Evolutionary conservation across 2,329 filamentous ascomycete genomes (phyloP).

Genomic region (Neodidymelliopsis sp.): DNA sequence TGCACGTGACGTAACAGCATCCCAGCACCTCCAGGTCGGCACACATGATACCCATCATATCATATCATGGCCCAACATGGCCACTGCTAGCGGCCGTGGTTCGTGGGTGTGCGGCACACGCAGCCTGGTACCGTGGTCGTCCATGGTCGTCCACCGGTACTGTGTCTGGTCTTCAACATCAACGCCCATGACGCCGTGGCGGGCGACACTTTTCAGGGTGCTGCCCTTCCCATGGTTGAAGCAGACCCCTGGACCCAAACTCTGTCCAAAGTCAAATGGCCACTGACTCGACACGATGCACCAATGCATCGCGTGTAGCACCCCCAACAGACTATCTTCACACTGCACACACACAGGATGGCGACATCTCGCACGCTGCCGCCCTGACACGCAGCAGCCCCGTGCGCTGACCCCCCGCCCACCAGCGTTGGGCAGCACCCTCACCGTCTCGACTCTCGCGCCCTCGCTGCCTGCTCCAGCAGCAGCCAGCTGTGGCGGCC

Average conservation of each 20-base stretch:
- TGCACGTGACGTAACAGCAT: constrained; percentile 22
- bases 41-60: no score
- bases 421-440: constrained; percentile 16
- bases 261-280: constrained; percentile 4
- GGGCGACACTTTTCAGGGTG: background rate
- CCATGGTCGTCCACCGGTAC: no score
- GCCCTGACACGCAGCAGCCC: constrained; percentile 10
- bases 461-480: constrained; percentile 6
- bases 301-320: constrained; percentile 1
- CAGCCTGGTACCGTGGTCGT: no score
- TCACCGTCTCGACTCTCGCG: constrained; percentile 18
- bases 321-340: background rate
- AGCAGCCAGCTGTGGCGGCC: no score
- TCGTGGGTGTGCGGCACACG: no score
- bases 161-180: no score
- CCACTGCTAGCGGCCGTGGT: background rate
- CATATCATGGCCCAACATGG: background rate
- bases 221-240: constrained; percentile 1
- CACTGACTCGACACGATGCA: constrained; percentile 10
- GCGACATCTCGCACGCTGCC: constrained; percentile 9
- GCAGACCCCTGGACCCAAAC: constrained; percentile 8
- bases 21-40: no score
- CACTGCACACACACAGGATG: no score
- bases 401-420: constrained; percentile 6
- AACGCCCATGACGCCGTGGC: constrained; percentile 16